phyloP scores from a whole-genome alignment of 805 yeast genomes.

The Cyberlindnera subsufficiens region DNA sequence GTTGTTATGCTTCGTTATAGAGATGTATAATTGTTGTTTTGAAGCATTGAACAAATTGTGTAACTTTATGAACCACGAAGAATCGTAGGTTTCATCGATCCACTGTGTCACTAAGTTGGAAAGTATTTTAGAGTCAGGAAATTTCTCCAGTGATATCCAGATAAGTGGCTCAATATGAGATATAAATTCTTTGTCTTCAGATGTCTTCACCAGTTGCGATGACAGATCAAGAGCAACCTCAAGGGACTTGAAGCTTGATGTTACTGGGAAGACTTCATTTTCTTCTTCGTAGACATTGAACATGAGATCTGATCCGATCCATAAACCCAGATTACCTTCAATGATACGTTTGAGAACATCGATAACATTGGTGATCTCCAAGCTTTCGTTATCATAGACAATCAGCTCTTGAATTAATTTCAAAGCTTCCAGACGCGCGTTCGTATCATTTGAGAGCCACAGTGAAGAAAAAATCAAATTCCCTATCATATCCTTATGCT shows the following conservation, averaged over 20 bases:
- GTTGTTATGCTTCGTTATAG: constrained; percentile 36
- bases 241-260: constrained; percentile 35
- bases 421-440: constrained; percentile 30
- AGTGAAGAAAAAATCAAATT: constrained; percentile 31
- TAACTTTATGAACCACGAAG: constrained; percentile 56
- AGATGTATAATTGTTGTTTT: constrained; percentile 35
- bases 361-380: constrained; percentile 27
- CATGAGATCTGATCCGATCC: constrained; percentile 23
- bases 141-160: constrained; percentile 53
- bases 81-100: constrained; percentile 45
- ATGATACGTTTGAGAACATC: constrained; percentile 27
- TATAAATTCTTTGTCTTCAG: constrained; percentile 39
- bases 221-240: constrained; percentile 49
- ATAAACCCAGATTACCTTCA: constrained; percentile 26
- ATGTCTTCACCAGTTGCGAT: constrained; percentile 50
- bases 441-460: constrained; percentile 28
- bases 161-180: constrained; percentile 43
- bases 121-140: constrained; percentile 38
- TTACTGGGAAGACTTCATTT: constrained; percentile 39
- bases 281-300: constrained; percentile 32
- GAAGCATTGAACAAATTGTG: constrained; percentile 42
- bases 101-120: constrained; percentile 47
- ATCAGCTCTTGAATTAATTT: constrained; percentile 39
- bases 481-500: constrained; percentile 27
- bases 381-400: constrained; percentile 37